These are phyloP conservation scores for Naumovozyma castellii DNA, from an alignment of 805 yeast species.

Conservation along the genomic window DNA sequence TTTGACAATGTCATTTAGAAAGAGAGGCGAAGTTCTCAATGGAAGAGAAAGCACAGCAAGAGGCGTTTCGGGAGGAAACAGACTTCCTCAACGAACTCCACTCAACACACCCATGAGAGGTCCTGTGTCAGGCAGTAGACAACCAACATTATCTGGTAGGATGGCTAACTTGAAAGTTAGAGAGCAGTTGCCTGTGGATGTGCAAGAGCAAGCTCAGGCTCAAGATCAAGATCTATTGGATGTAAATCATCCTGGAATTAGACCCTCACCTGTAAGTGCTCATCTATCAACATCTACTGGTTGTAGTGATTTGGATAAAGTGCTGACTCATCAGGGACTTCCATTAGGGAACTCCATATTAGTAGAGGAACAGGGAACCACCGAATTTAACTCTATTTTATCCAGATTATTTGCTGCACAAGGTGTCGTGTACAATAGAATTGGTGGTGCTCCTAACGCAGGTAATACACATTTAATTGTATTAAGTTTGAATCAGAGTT, in stretches of 20 bases:
- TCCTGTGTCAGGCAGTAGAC: neutral
- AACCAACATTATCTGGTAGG: neutral
- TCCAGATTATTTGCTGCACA: slow-evolving; percentile 65
- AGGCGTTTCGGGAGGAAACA: slow-evolving; percentile 17
- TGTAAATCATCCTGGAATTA: slow-evolving; percentile 44
- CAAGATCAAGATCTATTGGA: neutral
- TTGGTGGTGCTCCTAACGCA: slow-evolving; percentile 27
- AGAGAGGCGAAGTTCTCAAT: slow-evolving; percentile 41
- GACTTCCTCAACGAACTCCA: slow-evolving; percentile 1
- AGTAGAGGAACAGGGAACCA: slow-evolving; percentile 76
- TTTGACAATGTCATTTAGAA: slow-evolving; percentile 47
- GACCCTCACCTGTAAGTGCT: slow-evolving; percentile 68
- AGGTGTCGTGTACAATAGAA: slow-evolving; percentile 58
- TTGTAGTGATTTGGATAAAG: slow-evolving; percentile 59
- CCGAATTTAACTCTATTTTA: slow-evolving; percentile 73
- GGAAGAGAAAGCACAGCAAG: slow-evolving; percentile 8
- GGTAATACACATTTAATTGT: slow-evolving; percentile 53
- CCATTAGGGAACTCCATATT: slow-evolving; percentile 68
- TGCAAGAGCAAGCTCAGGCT: neutral
- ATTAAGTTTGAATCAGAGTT: slow-evolving; percentile 45
- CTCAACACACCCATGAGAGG: too few species aligned
- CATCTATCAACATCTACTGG: slow-evolving; percentile 77
- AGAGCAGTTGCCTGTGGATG: neutral
- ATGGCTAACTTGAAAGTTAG: slow-evolving; percentile 2
- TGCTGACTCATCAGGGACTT: slow-evolving; percentile 72